Evolutionary conservation across 2,329 filamentous ascomycete genomes (phyloP).

Genomic region (Alternaria postmessia): DNA sequence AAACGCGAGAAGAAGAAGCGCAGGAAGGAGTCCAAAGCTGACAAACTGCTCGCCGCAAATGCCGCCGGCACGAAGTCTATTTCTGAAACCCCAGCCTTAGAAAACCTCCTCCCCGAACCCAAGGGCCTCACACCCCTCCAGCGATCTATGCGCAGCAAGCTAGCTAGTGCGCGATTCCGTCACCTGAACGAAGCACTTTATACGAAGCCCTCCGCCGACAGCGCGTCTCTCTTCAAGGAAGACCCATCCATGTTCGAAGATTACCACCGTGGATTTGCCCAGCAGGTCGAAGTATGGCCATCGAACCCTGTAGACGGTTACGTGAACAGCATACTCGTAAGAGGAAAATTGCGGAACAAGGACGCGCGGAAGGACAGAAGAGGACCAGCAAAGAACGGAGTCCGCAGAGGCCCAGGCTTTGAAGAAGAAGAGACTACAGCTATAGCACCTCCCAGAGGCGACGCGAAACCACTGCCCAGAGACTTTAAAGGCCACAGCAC

Average conservation of each 20-base stretch:
- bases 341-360: slow-evolving; percentile 64
- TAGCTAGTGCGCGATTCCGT: slow-evolving; percentile 93
- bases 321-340: slow-evolving; percentile 72
- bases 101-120: slow-evolving; percentile 46
- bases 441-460: slow-evolving; percentile 22
- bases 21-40: slow-evolving; percentile 18
- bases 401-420: slow-evolving; percentile 18
- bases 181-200: slow-evolving; percentile 98
- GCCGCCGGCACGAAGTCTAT: slow-evolving; percentile 20
- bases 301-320: slow-evolving; percentile 95
- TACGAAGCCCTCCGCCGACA: slow-evolving; percentile 84
- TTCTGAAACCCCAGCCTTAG: slow-evolving; percentile 12
- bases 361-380: slow-evolving; percentile 53
- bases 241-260: slow-evolving; percentile 94
- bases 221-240: slow-evolving; percentile 81
- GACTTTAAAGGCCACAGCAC: slow-evolving; percentile 73
- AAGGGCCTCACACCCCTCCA: slow-evolving; percentile 88
- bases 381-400: slow-evolving; percentile 44
- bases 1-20: slow-evolving; percentile 35
- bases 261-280: slow-evolving; percentile 95
- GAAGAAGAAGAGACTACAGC: slow-evolving; percentile 15
- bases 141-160: slow-evolving; percentile 91
- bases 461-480: slow-evolving; percentile 69
- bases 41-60: slow-evolving; percentile 13
- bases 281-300: slow-evolving; percentile 95